These are phyloP conservation scores for Nymphaea thermarum DNA, from an alignment of 164 flowering plant genomes.

Conservation along the genomic window DNA sequence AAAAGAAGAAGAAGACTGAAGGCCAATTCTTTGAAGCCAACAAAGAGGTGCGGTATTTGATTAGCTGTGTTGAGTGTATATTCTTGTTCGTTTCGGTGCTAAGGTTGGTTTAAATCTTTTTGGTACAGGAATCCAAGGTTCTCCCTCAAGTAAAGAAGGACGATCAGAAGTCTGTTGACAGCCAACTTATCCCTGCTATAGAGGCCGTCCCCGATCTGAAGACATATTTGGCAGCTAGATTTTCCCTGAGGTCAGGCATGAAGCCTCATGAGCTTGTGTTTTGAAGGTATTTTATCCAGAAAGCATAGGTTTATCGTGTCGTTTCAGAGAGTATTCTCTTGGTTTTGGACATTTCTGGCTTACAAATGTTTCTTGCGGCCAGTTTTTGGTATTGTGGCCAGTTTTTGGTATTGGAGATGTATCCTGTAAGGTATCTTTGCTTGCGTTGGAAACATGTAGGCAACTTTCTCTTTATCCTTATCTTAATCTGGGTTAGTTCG, in stretches of 20 bases:
- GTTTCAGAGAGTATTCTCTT: background rate
- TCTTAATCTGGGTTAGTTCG: no score
- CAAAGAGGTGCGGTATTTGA: conserved; percentile 44
- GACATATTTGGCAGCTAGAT: conserved; percentile 53
- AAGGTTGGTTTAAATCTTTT: background rate
- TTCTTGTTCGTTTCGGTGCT: background rate
- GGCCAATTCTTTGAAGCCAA: conserved; percentile 84
- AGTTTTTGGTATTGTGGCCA: background rate
- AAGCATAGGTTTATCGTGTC: background rate
- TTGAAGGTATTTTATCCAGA: conserved; percentile 11
- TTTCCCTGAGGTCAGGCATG: conserved; percentile 61
- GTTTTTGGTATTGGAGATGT: no score
- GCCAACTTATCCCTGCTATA: conserved; percentile 34
- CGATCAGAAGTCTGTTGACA: conserved; percentile 57
- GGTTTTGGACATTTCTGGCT: background rate
- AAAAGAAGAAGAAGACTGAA: conserved; percentile 70
- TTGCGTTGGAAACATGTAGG: no score
- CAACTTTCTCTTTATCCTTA: no score
- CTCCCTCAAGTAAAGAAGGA: conserved; percentile 60
- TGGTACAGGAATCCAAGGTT: conserved; percentile 41
- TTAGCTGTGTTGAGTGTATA: no score
- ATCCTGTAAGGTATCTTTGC: no score
- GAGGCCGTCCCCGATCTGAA: conserved; percentile 56
- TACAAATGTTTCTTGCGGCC: background rate
- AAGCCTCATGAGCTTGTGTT: conserved; percentile 78